Evolutionary conservation across 2,329 filamentous ascomycete genomes (phyloP), one percentile per base, ranked within the genome.

Genomic region (Colletotrichum sojae): DNA sequence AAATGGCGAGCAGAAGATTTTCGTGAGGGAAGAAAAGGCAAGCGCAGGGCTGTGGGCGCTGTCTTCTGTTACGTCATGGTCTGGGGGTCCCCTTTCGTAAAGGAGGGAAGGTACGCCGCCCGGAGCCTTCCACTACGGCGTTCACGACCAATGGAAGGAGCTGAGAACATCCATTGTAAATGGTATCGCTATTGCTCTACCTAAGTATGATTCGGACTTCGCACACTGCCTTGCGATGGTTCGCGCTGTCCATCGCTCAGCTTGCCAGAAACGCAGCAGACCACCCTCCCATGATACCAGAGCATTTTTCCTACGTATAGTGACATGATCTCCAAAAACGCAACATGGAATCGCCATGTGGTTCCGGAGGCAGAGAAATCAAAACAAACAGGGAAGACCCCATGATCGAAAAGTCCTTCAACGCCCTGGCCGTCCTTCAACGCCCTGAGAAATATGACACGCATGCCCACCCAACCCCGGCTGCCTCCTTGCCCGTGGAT

Each of bases 51-150:
- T 36, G 31, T 10, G 8, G 31, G 31, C 10, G 31, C 31, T 49
- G n/a, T 2, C 45, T 55, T 39, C 12, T 45, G 62, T 69, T 61
- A 60, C 62, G 66, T 66, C 62, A 69, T 55, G n/a, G 31, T 8
- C 31, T 36, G 31, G 31, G 10, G 8, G 31, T 36, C 16, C 6
- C 18, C 16, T 9, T 16, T 20, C 9, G 45, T 16, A 8, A 48
- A 20, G 45, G 9, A 18, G 15, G 16, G 45, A n/a, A 18, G 45
- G 45, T 13, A 10, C 15, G 45, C 16, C 18, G 16, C 16, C 45
- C 18, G 15, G 18, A 48, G 45, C 45, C 18, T 48, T 5, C 8
- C 9, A 5, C 9, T 20, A 2, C n/a, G 2, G 15, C 40, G 5
- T 5, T 6, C 40, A 15, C 20, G 13, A 6, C 6, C 10, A 51